Base-by-base conservation (phyloP, 768 basidiomycete species). In the Panus rudis region DNA sequence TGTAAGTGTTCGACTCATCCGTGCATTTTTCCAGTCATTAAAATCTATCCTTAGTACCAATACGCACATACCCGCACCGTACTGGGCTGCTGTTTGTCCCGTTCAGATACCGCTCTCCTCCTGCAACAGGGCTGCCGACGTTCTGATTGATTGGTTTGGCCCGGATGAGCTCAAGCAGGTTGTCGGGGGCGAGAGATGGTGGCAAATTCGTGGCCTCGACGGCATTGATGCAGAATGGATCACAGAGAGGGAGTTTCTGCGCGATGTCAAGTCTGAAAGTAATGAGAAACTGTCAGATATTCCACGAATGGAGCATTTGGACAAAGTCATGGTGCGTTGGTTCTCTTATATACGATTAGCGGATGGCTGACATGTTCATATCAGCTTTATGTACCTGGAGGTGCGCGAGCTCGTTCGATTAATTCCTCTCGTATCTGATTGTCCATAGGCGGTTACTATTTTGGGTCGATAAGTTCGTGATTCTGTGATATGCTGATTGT, bases 171-270 rank as follows among this genome's bases (percentile, higher is more conserved):
- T 87, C 22, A 72, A 75, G 54, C 60, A 68, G 22, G 74, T 85
- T 12, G 80, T 84, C 8, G 88, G 88, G 21, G 88, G 86, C 2
- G 76, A 77, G 44, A 69, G 79, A 43, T 91, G 86, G 88, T 89
- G 86, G 88, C 85, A 88, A 61, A 78, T 87, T 24, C 71, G 84
- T 30, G 81, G 81, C 6, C 62, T 84, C 23, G 72, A 76, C 42
- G 84, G 84, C 2, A 64, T 86, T 1, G 82, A 86, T 46, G 76
- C 65, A 2, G 78, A 79, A 55, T 79, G 77, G 78, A 66, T 79
- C 22, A 72, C 76, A 1, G 70, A 78, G 52, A 70, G 70, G 49
- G 66, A 72, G 27, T 71, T 69, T 46, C 51, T 79, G 12, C 49
- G 56, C 16, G 48, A 52, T 25, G 32, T 49, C 6, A 46, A 56